Evolutionary conservation across 2,329 filamentous ascomycete genomes (phyloP).

Genomic region (Dichotomopilus funicola): DNA sequence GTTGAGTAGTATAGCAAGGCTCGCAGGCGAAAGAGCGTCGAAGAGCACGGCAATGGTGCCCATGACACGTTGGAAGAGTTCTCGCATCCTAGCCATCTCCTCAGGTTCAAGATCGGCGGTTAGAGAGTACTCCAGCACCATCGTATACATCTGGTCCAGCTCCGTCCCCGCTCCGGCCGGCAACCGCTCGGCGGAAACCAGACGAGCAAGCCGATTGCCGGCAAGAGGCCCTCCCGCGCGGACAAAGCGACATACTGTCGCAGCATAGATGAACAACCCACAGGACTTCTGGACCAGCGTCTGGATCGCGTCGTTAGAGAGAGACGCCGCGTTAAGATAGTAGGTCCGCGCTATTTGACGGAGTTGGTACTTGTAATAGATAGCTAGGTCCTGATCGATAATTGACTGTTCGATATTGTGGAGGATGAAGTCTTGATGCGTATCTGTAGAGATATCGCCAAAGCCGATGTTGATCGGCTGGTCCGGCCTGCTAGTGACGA

Average conservation of each 20-base stretch:
- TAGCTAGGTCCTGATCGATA: constrained; percentile 3
- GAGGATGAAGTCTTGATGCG: constrained; percentile 1
- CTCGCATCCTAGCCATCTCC: constrained; percentile 2
- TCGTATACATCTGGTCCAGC: constrained; percentile 7
- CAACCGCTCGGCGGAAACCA: constrained; percentile 2
- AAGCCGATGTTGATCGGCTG: constrained; percentile 1
- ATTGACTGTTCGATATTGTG: constrained; percentile 3
- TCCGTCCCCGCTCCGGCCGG: neutral
- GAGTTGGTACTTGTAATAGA: constrained; percentile 2
- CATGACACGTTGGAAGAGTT: constrained; percentile 2
- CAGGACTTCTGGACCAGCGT: constrained; percentile 2
- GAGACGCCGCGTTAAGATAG: neutral
- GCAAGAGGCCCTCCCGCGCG: neutral
- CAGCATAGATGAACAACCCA: constrained; percentile 6
- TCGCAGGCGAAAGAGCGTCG: constrained; percentile 2
- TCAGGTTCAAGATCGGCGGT: neutral
- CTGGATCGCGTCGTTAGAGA: neutral
- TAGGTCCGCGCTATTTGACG: neutral
- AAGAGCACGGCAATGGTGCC: constrained; percentile 5
- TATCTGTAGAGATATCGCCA: neutral
- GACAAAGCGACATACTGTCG: constrained; percentile 5
- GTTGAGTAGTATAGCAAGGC: neutral
- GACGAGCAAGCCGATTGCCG: constrained; percentile 2
- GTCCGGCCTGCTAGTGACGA: constrained; percentile 3
- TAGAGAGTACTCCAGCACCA: constrained; percentile 2